Evolutionary conservation across 2,329 filamentous ascomycete genomes (phyloP).

Genomic region (Chrysoporthe puriensis): DNA sequence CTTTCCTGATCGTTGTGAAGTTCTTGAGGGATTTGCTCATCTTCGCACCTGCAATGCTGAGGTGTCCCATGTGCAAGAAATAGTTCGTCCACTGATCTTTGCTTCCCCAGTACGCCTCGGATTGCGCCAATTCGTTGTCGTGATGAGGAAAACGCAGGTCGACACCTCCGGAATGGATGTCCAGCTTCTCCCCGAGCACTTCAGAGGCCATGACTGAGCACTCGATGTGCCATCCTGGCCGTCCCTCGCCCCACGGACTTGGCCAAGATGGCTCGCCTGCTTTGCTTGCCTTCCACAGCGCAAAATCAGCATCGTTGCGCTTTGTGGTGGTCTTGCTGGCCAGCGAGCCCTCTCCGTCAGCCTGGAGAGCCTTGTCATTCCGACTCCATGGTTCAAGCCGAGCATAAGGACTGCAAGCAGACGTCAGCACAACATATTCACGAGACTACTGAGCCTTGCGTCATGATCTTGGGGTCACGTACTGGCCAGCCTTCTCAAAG

Average conservation of each 20-base stretch:
- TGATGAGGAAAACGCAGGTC: conserved; percentile 92
- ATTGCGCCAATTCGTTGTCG: conserved; percentile 83
- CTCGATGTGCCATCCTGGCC: conserved; percentile 96
- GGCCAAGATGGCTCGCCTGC: conserved; percentile 90
- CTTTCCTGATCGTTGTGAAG: conserved; percentile 90
- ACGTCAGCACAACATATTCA: neutral
- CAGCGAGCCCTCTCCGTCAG: conserved; percentile 87
- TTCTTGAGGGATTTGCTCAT: conserved; percentile 98
- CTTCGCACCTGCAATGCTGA: conserved; percentile 87
- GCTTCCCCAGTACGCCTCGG: conserved; percentile 66
- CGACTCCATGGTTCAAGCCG: conserved; percentile 83
- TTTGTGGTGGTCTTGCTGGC: conserved; percentile 67
- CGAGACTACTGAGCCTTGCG: too few relatives aligned
- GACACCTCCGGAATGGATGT: conserved; percentile 91
- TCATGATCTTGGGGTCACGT: neutral
- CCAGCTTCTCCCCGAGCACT: conserved; percentile 77
- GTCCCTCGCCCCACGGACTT: conserved; percentile 83
- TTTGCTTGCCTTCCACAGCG: conserved; percentile 91
- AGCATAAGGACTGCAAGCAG: conserved; percentile 63
- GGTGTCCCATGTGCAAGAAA: conserved; percentile 89
- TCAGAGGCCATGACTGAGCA: conserved; percentile 95
- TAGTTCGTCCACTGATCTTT: conserved; percentile 84
- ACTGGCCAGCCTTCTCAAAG: conserved; percentile 81
- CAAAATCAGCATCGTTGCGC: conserved; percentile 81
- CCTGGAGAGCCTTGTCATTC: conserved; percentile 79